A percentile compares a stretch with the other conserved stretches of the same genome.
Conservation (phyloP, 805 yeast genomes). For the Wickerhamomyces sydowiorum region DNA sequence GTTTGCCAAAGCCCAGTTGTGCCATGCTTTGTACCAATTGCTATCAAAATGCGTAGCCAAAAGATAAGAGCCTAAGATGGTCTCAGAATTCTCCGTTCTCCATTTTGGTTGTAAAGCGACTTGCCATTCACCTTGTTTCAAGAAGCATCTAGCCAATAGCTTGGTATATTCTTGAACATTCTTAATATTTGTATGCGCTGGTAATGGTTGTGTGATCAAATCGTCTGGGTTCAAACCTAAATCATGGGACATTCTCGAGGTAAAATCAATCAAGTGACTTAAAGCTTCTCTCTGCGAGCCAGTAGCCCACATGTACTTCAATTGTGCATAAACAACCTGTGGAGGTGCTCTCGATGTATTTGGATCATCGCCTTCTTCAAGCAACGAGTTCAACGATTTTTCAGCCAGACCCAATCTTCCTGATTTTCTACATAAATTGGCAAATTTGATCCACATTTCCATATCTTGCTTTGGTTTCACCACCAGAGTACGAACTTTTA, state of each 20-base stretch:
- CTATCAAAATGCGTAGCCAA: constrained; percentile 93
- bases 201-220: constrained; percentile 79
- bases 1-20: constrained; percentile 98
- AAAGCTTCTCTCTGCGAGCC: constrained; percentile 87
- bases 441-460: constrained; percentile 98
- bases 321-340: constrained; percentile 93
- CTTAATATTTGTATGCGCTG: constrained; percentile 51
- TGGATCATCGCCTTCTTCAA: constrained; percentile 61
- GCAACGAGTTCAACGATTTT: constrained; percentile 72
- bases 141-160: constrained; percentile 85
- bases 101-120: constrained; percentile 74
- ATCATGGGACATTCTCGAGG: constrained; percentile 85
- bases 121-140: constrained; percentile 99
- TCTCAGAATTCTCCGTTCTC: constrained; percentile 73
- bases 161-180: constrained; percentile 81
- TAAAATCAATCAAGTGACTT: constrained; percentile 79
- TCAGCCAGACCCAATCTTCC: constrained; percentile 91
- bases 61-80: constrained; percentile 85
- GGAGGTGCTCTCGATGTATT: constrained; percentile 83
- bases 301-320: constrained; percentile 95
- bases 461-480: constrained; percentile 93
- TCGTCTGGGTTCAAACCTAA: constrained; percentile 83
- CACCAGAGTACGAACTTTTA: constrained; percentile 88
- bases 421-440: constrained; percentile 90
- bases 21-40: constrained; percentile 98